Base-by-base conservation (phyloP, 768 basidiomycete species). In the Postia placenta region DNA sequence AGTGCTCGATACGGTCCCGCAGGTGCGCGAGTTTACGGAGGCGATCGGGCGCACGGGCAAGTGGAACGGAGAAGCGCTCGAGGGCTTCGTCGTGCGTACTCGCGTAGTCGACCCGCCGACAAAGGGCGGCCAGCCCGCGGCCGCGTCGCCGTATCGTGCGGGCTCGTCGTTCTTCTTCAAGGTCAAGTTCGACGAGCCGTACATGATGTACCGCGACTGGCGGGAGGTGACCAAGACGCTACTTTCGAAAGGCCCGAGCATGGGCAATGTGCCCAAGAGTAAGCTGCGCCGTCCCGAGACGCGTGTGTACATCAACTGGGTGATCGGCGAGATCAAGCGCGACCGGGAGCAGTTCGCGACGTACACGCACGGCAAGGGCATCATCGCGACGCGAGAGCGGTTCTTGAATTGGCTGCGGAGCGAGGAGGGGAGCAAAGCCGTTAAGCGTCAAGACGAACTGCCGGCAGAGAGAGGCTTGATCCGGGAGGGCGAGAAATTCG, bases 121-220 rank as follows among this genome's bases (percentile, higher is more conserved):
- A 0, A 66, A 64, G 44, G 64, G 58, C 24, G 60, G 58, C 40
- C 60, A 52, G 47, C 57, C 40, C 20, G 36, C 63, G 19, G 60
- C 55, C n/a, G 51, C 60, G 15, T 75, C 79, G 1, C 93, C 92
- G 0, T 96, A 97, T 61, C 64, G 74, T 0, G 67, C 83, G 0
- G 90, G 86, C 25, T 81, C 87, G 1, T 85, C 91, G 0, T 95
- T 97, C 74, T 97, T 99, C 77, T 98, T 96, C 83, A 99, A 99
- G 64, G 77, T 98, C 70, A 99, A 99, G 64, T 98, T 97, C 66
- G 93, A 98, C 66, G 92, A 98, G 61, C 95, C 95, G 2, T 99
- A 99, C 64, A 83, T 97, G 78, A 94, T 95, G 83, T 98, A 96
- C 68, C 85, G 96, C 48, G 90, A 94, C 63, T 98, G 93, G 92